These are phyloP conservation scores for Petunia hybrid DNA, from an alignment of 305 asterid genomes.

Conservation along the genomic window DNA sequence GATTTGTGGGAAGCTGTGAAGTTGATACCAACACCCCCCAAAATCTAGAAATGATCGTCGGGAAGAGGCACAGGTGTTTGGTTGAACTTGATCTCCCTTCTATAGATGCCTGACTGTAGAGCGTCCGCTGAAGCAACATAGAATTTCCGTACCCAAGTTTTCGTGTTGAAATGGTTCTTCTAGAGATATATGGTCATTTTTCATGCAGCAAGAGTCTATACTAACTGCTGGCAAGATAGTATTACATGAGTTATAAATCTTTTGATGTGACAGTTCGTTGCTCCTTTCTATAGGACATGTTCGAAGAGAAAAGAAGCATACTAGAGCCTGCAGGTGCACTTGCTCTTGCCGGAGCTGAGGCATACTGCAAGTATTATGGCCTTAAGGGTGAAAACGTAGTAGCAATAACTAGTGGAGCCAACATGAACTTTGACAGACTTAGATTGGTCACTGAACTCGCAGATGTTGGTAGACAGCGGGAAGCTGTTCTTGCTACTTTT, in stretches of 20 bases:
- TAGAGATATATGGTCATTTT: constrained; percentile 1
- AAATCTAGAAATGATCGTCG: too few species aligned
- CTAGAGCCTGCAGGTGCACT: constrained; percentile 95
- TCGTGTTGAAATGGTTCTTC: neutral
- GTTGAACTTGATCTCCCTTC: neutral
- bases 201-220: constrained; percentile 19
- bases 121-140: neutral
- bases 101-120: neutral
- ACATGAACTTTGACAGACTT: constrained; percentile 85
- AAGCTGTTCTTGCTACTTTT: constrained; percentile 79
- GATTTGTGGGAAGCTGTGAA: too few species aligned
- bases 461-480: constrained; percentile 72
- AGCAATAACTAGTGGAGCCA: constrained; percentile 93
- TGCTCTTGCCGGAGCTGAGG: constrained; percentile 88
- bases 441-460: constrained; percentile 87
- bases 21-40: too few species aligned
- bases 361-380: constrained; percentile 80
- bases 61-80: neutral
- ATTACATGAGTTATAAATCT: neutral
- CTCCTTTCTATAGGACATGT: constrained; percentile 67
- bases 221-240: neutral
- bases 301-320: constrained; percentile 87
- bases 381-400: constrained; percentile 76
- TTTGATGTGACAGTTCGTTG: neutral
- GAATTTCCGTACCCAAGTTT: neutral